phyloP scores from a whole-genome alignment of 2,329 filamentous ascomycete genomes.

The Fusarium acutatum region DNA sequence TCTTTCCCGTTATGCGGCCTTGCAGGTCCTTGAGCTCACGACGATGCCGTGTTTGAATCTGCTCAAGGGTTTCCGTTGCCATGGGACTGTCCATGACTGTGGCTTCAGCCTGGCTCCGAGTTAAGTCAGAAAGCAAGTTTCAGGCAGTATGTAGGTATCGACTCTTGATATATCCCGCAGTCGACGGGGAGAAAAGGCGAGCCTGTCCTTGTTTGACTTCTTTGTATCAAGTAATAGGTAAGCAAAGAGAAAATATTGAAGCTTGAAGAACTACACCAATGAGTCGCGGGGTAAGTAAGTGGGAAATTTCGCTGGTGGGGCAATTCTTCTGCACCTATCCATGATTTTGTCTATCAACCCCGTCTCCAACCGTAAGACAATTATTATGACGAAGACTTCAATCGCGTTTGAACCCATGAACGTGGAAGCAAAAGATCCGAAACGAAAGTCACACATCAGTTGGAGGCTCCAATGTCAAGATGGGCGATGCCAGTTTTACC shows the following conservation, averaged over 20 bases:
- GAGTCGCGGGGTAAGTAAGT: slow-evolving; percentile 26
- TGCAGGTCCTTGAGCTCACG: slow-evolving; percentile 91
- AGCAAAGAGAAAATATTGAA: neutral
- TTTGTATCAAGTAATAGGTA: neutral
- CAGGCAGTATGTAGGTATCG: neutral
- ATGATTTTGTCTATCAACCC: slow-evolving; percentile 4
- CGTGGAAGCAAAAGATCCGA: neutral
- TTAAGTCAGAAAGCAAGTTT: neutral
- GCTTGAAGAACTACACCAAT: neutral
- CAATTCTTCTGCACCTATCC: neutral
- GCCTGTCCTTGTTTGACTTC: neutral
- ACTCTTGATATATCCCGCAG: neutral
- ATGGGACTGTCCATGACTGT: slow-evolving; percentile 40
- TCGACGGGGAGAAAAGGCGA: neutral
- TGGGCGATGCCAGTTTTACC: slow-evolving; percentile 4
- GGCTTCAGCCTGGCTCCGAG: neutral
- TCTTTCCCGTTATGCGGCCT: slow-evolving; percentile 88
- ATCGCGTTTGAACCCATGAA: neutral
- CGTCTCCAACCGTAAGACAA: neutral
- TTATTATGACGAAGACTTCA: neutral
- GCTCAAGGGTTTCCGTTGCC: slow-evolving; percentile 69
- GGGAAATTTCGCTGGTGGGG: slow-evolving; percentile 25
- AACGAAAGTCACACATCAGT: neutral
- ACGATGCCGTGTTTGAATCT: slow-evolving; percentile 80
- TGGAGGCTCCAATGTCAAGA: neutral